Percentiles rank a stretch among this genome's conserved stretches.
Conservation (phyloP, 1,284 basidiomycete genomes). For the Meripilus lineatus region DNA sequence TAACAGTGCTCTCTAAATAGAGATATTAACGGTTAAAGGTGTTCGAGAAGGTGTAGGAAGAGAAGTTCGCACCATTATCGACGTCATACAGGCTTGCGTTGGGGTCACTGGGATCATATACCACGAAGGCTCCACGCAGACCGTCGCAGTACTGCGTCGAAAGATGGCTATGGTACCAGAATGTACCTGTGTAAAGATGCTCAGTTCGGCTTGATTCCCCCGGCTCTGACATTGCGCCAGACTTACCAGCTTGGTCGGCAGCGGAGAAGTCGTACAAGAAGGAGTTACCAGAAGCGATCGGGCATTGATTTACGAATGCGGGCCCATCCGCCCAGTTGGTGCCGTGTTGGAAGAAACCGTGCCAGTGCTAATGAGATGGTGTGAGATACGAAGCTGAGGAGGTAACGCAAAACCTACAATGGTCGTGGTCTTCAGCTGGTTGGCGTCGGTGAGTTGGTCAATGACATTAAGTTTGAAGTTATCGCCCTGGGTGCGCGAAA, state of each 20-base stretch:
- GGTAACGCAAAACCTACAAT: slow-evolving; percentile 6
- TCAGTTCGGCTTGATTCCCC: no score
- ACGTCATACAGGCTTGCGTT: slow-evolving; percentile 35
- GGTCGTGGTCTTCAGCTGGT: slow-evolving; percentile 23
- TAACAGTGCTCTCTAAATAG: slow-evolving; percentile 20
- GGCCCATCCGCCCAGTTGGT: slow-evolving; percentile 29
- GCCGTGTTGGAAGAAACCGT: slow-evolving; percentile 27
- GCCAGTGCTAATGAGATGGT: slow-evolving; percentile 28
- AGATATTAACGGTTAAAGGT: slow-evolving; percentile 2
- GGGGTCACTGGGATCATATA: slow-evolving; percentile 41
- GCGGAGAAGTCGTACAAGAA: slow-evolving; percentile 37
- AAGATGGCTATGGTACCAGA: slow-evolving; percentile 22
- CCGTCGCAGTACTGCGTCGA: slow-evolving; percentile 32
- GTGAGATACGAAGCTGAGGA: neutral
- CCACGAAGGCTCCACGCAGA: slow-evolving; percentile 31
- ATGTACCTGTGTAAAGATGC: slow-evolving; percentile 16
- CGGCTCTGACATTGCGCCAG: neutral
- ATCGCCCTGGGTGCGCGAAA: slow-evolving; percentile 14
- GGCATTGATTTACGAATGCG: slow-evolving; percentile 42
- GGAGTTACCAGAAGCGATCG: slow-evolving; percentile 37
- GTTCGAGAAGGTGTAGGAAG: neutral
- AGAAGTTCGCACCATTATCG: slow-evolving; percentile 30
- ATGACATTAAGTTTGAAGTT: slow-evolving; percentile 27
- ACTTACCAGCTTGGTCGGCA: slow-evolving; percentile 26
- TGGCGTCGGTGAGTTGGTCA: slow-evolving; percentile 26